Base-by-base conservation (phyloP, 1,139 yeast species). In the Blastobotrys malaysiensis region DNA sequence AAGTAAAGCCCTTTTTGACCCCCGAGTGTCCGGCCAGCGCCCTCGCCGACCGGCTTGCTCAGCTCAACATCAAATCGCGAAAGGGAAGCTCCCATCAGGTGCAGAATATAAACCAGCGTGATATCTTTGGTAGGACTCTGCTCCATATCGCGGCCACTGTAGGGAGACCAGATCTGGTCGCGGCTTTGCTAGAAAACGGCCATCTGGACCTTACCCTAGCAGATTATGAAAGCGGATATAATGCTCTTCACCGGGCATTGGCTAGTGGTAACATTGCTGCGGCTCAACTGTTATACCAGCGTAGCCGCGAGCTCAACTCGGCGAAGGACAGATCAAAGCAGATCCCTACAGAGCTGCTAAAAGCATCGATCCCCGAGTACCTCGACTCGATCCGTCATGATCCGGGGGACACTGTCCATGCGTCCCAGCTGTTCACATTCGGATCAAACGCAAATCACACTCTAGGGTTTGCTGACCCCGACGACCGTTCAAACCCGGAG, bases 151-250 rank as follows among this genome's bases (percentile, higher is more conserved):
- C 83, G 22, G 79, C 83, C 52, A 73, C 81, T 50, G 68, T 76
- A 57, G 86, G 83, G 11, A 27, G 24, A 9, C 39, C 39, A 3
- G 39, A 31, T 11, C 18, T 54, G 13, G 44, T 53, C 3, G 49
- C 47, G 14, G 72, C 73, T 45, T 61, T 86, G 5, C 67, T 86
- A 45, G 76, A 76, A 55, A 77, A 80, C 60, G 74, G 78, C 6
- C 75, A 77, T 48, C 63, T 76, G 9, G 77, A 83, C 48, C 19
- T 46, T 14, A 59, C 66, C 9, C 67, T 78, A 0, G 70, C 75
- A 1, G 97, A 91, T 66, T 74, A 74, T 55, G 97, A 91, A 68
- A 88, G 81, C 65, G 88, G 90, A 0, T 90, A 96, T 87, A 86
- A 88, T 45, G 82, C 90, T 31, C 73, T 90, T 46, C 97, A 91